A percentile compares a stretch with the other conserved stretches of the same genome.
Evolutionary conservation across 768 basidiomycete genomes (phyloP).

Genomic region (Mycena maculata): DNA sequence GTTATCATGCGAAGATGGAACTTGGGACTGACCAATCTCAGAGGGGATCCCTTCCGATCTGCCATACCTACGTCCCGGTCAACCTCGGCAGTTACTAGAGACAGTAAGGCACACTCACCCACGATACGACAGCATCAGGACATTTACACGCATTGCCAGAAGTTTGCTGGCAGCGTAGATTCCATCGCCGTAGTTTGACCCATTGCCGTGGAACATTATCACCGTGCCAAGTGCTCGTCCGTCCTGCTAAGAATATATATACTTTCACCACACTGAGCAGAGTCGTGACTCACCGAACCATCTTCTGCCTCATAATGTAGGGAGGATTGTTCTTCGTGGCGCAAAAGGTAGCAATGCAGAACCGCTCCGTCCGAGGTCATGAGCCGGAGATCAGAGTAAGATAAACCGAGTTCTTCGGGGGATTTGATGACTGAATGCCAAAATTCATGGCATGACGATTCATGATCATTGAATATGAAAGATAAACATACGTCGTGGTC

Average conservation of each 20-base stretch:
- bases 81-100: no score
- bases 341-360: constrained; percentile 28
- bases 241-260: background rate
- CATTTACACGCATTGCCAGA: constrained; percentile 28
- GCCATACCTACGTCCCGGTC: constrained; percentile 26
- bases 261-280: background rate
- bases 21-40: constrained; percentile 15
- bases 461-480: background rate
- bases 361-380: constrained; percentile 24
- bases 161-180: constrained; percentile 20
- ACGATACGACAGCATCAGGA: constrained; percentile 38
- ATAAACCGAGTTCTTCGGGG: constrained; percentile 18
- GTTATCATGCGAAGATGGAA: background rate
- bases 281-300: constrained; percentile 7
- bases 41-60: constrained; percentile 36
- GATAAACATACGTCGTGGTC: constrained; percentile 22
- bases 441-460: background rate
- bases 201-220: constrained; percentile 39
- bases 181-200: constrained; percentile 29
- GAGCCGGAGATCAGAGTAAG: constrained; percentile 13
- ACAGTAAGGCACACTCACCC: constrained; percentile 20
- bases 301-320: background rate
- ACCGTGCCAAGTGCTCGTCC: constrained; percentile 25
- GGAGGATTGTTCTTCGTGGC: constrained; percentile 12
- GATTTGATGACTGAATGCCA: background rate